Evolutionary conservation across 306 rosid species (phyloP).

Genomic region (Bauhinia variegata): DNA sequence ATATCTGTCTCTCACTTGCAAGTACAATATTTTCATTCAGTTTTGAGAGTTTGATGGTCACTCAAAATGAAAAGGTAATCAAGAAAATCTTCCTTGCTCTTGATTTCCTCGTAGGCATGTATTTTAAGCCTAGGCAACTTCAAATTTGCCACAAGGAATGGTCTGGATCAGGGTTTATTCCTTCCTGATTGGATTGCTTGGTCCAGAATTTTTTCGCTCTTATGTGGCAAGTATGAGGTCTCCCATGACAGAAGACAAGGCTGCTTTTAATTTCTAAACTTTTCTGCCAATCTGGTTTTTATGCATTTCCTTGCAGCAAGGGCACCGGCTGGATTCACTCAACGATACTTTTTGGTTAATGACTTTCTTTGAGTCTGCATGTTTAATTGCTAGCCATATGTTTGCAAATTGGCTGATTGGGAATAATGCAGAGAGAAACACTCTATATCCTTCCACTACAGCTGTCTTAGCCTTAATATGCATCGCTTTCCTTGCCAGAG

Average conservation of each 20-base stretch:
- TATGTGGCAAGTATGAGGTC: background rate
- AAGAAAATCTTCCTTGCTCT: conserved; percentile 27
- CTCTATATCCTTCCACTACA: conserved; percentile 52
- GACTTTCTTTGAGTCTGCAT: conserved; percentile 81
- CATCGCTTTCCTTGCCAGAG: conserved; percentile 57
- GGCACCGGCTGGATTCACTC: conserved; percentile 80
- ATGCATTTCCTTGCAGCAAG: conserved; percentile 67
- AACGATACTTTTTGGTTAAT: conserved; percentile 92
- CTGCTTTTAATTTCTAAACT: conserved; percentile 26
- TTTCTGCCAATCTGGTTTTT: conserved; percentile 23
- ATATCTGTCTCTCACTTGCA: conserved; percentile 68
- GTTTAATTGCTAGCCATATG: conserved; percentile 80
- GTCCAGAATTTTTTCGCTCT: conserved; percentile 19
- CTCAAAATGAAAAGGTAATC: conserved; percentile 84
- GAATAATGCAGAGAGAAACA: conserved; percentile 46
- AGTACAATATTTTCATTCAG: conserved; percentile 72
- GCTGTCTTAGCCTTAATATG: conserved; percentile 65
- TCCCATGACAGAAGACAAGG: conserved; percentile 13
- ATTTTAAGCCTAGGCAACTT: conserved; percentile 20
- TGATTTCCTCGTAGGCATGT: conserved; percentile 21
- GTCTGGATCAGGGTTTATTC: conserved; percentile 26
- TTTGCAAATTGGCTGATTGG: conserved; percentile 83
- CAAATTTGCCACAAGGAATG: conserved; percentile 26
- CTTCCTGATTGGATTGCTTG: conserved; percentile 25
- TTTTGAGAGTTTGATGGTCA: conserved; percentile 88